Base-by-base conservation (phyloP, 1,284 basidiomycete species). In the Fomitopsis betulina region DNA sequence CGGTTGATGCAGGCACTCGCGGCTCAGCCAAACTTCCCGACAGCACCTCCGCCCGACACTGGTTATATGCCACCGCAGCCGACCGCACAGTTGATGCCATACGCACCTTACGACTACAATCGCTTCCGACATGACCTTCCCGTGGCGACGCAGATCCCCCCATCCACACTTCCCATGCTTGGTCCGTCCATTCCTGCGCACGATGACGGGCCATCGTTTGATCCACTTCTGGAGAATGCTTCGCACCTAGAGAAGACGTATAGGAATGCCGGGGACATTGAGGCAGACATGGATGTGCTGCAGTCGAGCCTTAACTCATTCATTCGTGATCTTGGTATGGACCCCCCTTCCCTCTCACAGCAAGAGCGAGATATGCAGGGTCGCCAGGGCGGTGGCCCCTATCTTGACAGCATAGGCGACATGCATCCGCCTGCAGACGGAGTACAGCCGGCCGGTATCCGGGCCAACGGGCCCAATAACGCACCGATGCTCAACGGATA, bases 241-340 rank as follows among this genome's bases (percentile, higher is more conserved):
- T 57, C 70, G 3, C 70, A 73, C 49, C 68, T 87, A 15, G 76
- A 86, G 47, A 82, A 82, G 62, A 75, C 81, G 2, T 90, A 89
- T 75, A 79, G 79, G 49, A 79, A 80, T 53, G 78, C 90, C 0
- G 68, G 81, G 27, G 87, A 86, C 58, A 87, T 94, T 51, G 83
- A 86, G 55, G 78, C 79, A 49, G 89, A 93, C 58, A 88, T 94
- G 30, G 85, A 89, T 60, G 80, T 83, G 45, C 74, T 94, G 55
- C 85, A 91, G 64, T 78, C 76, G 38, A 86, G 83, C 62, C 87
- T 95, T 61, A 84, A 92, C 60, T 82, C 82, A 12, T 77, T 94
- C 39, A 88, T 94, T 49, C 79, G 86, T 65, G 82, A 80, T 55
- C 79, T 91, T 58, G 89, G 89, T 1, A 74, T 92, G 39, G 86